Conservation (phyloP, 768 basidiomycete species). For the Auriculariales sp. region DNA sequence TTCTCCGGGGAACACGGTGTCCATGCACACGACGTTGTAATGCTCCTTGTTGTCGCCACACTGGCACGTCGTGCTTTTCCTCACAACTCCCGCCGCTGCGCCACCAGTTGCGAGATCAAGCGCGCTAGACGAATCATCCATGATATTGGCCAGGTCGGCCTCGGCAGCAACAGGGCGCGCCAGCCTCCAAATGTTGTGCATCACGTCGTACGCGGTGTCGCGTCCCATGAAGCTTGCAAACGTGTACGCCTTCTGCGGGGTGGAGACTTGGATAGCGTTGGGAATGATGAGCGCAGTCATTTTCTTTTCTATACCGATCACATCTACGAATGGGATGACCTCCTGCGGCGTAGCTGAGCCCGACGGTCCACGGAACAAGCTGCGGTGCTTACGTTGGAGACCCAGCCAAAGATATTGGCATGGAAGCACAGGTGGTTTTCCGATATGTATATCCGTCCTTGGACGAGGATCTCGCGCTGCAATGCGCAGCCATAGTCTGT, state of each 20-base stretch:
- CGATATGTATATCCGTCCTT: slow-evolving; percentile 91
- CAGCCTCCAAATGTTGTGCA: slow-evolving; percentile 89
- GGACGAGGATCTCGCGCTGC: slow-evolving; percentile 90
- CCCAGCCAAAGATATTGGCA: slow-evolving; percentile 98
- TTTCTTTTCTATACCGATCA: slow-evolving; percentile 79
- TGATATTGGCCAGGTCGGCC: not conserved
- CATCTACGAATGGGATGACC: slow-evolving; percentile 77
- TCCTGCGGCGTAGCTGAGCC: slow-evolving; percentile 32
- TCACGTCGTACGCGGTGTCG: slow-evolving; percentile 92
- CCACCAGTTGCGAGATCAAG: slow-evolving; percentile 1
- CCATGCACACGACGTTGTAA: slow-evolving; percentile 58
- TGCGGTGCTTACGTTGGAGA: slow-evolving; percentile 83
- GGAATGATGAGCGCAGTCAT: slow-evolving; percentile 98
- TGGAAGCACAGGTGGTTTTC: slow-evolving; percentile 99
- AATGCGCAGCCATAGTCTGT: slow-evolving; percentile 95
- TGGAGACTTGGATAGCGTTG: slow-evolving; percentile 86
- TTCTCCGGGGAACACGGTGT: slow-evolving; percentile 69
- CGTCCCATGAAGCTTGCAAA: slow-evolving; percentile 95
- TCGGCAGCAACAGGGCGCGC: slow-evolving; percentile 49
- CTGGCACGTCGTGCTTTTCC: slow-evolving; percentile 54
- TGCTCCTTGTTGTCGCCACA: slow-evolving; percentile 63
- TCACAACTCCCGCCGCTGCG: slow-evolving; percentile 10
- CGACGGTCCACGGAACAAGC: not conserved
- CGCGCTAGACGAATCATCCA: slow-evolving; percentile 6
- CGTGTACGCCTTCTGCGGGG: slow-evolving; percentile 70